phyloP scores from a whole-genome alignment of 345 rosid species.

The Bruguiera sexangula region DNA sequence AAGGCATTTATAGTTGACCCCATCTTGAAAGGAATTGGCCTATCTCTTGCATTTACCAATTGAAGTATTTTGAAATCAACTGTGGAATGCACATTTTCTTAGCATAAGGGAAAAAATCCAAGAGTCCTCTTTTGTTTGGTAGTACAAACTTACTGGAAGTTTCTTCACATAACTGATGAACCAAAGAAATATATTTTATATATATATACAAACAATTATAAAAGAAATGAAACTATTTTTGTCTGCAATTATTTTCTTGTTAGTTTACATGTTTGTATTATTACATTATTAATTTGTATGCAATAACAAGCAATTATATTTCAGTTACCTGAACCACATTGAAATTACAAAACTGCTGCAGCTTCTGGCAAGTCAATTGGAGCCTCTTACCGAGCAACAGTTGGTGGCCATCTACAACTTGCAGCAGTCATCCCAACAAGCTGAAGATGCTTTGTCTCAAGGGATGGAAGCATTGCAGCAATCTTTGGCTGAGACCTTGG shows the following conservation, averaged over 20 bases:
- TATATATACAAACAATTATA: no score
- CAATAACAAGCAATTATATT: background rate
- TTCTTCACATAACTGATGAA: no score
- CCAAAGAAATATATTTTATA: no score
- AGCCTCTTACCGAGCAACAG: constrained; percentile 91
- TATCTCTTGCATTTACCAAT: no score
- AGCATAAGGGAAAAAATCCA: no score
- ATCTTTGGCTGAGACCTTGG: constrained; percentile 78
- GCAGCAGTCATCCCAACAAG: constrained; percentile 90
- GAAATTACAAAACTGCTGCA: constrained; percentile 30
- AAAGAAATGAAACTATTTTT: no score
- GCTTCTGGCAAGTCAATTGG: constrained; percentile 82
- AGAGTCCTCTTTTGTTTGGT: no score
- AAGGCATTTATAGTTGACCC: no score
- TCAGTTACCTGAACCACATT: background rate
- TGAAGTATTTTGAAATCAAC: no score
- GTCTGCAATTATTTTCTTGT: background rate
- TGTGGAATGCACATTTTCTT: no score
- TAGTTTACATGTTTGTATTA: background rate
- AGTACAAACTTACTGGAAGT: no score
- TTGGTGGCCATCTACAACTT: constrained; percentile 55
- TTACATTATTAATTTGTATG: background rate
- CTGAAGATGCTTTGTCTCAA: constrained; percentile 89
- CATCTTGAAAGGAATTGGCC: no score
- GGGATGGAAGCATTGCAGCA: constrained; percentile 49